Conservation (phyloP, 345 rosid genomes). For the Eucalyptus pumila region DNA sequence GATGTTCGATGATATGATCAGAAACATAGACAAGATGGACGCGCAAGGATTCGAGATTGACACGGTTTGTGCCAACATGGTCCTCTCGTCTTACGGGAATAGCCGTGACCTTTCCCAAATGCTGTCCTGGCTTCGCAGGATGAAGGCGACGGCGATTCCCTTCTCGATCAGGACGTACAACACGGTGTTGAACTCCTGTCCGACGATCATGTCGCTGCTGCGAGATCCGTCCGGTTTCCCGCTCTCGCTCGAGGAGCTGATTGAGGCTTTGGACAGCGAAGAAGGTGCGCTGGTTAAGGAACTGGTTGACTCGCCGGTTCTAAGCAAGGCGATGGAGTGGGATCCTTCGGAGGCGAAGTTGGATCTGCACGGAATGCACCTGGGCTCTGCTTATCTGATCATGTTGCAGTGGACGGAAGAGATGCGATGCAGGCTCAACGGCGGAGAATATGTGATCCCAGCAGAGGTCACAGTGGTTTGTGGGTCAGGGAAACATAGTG, state of each 20-base stretch:
- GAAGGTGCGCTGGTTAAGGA: conserved; percentile 40
- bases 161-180: conserved; percentile 59
- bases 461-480: conserved; percentile 52
- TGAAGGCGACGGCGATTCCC: conserved; percentile 33
- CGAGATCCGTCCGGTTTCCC: conserved; percentile 20
- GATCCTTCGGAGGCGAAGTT: conserved; percentile 36
- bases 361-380: conserved; percentile 88
- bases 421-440: conserved; percentile 25
- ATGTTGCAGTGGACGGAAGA: conserved; percentile 68
- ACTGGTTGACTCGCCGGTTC: conserved; percentile 34
- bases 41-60: conserved; percentile 37
- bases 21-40: conserved; percentile 28
- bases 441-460: conserved; percentile 23
- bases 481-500: conserved; percentile 73
- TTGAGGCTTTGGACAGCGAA: conserved; percentile 17
- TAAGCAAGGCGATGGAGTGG: conserved; percentile 49
- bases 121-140: conserved; percentile 48
- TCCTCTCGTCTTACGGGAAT: conserved; percentile 70
- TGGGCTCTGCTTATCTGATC: conserved; percentile 56
- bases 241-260: conserved; percentile 31
- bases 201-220: conserved; percentile 19
- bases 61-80: conserved; percentile 64
- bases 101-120: conserved; percentile 37
- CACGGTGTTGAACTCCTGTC: conserved; percentile 69
- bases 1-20: conserved; percentile 51